Base-by-base conservation (phyloP, 306 rosid species). In the Cucurbita ficifolia region DNA sequence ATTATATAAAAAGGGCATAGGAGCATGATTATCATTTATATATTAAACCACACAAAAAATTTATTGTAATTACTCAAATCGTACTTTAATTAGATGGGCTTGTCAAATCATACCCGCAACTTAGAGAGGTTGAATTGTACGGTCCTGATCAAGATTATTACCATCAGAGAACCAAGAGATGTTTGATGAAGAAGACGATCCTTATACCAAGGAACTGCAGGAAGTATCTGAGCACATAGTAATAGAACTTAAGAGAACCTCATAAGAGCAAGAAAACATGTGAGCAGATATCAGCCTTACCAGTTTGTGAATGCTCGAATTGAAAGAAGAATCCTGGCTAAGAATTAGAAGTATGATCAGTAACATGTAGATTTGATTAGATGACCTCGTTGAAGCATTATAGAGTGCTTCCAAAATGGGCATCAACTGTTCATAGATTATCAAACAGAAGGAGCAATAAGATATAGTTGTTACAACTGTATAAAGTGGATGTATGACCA, bases 301-400 rank as follows among this genome's bases (percentile, higher is more conserved):
- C 96, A 91, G 81, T 81, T 91, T 95, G 88, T 95, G 96, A 86
- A 89, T 91, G 89, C 96, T 91, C 49, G 97, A 91, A 87, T 91
- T 95, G 80, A 95, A 91, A 64, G 99, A 86, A 77, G 96, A 91
- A 87, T 95, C 99, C 83, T 95, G 99, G 78, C 97, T 95, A 48
- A 95, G 96, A 81, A 95, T 95, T 77, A 95, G 96, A 82, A 89
- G 96, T 78, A 89, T 79, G 80, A 95, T 95, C 79, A 95, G 85
- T 89, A 95, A 79, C 97, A 95, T 91, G 88, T 95, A 91, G 76
- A 95, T 95, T 88, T 95, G 97, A 87, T 91, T 91, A 57, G 99
- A 83, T 12, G 99, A 78, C 85, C 86, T 88, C 76, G 79, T 87
- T 76, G 89, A 86, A 77, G 97, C 96, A 88, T 85, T 80, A 78